phyloP scores from a whole-genome alignment of 2,329 filamentous ascomycete genomes.

The Cordyceps sp. region DNA sequence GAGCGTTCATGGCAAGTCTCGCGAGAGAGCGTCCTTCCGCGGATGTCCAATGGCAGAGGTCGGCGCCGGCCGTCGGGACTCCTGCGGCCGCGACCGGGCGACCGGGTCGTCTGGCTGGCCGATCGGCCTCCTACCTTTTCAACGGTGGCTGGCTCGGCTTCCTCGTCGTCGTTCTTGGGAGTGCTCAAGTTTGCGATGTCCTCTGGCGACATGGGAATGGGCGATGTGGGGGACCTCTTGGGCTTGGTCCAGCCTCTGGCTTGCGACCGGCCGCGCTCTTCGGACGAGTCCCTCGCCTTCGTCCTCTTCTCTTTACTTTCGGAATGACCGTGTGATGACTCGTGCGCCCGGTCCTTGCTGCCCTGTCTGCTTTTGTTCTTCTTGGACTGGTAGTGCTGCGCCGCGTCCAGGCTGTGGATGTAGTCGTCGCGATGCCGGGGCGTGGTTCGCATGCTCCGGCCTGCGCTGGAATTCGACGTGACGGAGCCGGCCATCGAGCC shows the following conservation, averaged over 20 bases:
- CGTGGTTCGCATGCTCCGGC: constrained; percentile 31
- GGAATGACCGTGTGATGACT: background rate
- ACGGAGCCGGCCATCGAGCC: constrained; percentile 40
- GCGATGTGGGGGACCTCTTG: constrained; percentile 82
- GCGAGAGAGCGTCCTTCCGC: constrained; percentile 47
- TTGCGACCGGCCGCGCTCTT: constrained; percentile 51
- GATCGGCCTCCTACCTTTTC: constrained; percentile 22
- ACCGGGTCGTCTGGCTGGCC: constrained; percentile 22
- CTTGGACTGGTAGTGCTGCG: constrained; percentile 45
- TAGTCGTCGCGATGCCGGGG: constrained; percentile 62
- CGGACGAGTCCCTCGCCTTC: constrained; percentile 45
- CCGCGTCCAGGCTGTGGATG: constrained; percentile 71
- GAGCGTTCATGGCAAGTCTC: constrained; percentile 47
- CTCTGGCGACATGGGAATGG: constrained; percentile 86
- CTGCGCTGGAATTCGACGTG: constrained; percentile 36
- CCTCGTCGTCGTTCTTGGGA: constrained; percentile 15
- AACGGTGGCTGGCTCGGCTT: constrained; percentile 25
- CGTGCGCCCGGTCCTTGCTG: constrained; percentile 21
- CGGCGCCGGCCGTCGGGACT: constrained; percentile 28
- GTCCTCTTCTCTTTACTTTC: constrained; percentile 9
- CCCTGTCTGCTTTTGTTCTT: constrained; percentile 37
- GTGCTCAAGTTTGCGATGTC: constrained; percentile 52
- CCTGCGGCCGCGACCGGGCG: constrained; percentile 29
- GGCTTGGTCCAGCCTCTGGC: constrained; percentile 52
- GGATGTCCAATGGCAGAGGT: constrained; percentile 27